phyloP scores from a whole-genome alignment of 2,329 filamentous ascomycete species.

The Beauveria rudraprayagi region DNA sequence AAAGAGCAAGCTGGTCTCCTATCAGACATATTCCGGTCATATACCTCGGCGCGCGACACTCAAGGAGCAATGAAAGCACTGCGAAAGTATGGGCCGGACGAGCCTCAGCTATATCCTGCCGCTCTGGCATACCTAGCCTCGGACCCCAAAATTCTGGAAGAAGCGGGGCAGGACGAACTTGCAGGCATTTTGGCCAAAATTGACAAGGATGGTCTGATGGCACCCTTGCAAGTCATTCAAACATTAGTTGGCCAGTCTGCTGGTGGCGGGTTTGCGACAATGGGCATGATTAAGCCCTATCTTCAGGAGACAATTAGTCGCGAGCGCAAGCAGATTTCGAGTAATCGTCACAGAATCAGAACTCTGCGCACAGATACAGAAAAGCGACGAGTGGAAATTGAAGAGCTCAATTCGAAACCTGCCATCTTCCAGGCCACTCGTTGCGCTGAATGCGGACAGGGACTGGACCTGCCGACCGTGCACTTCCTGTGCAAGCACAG shows the following conservation, averaged over 20 bases:
- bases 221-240: conserved; percentile 92
- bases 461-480: conserved; percentile 79
- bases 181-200: conserved; percentile 75
- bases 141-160: conserved; percentile 68
- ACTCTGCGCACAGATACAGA: conserved; percentile 81
- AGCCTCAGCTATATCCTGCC: conserved; percentile 86
- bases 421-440: conserved; percentile 85
- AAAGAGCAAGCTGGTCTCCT: conserved; percentile 87
- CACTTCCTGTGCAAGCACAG: conserved; percentile 97
- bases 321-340: conserved; percentile 75
- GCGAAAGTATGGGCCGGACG: conserved; percentile 82
- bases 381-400: conserved; percentile 68
- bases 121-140: conserved; percentile 92
- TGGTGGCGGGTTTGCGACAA: conserved; percentile 65
- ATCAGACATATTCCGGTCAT: conserved; percentile 95
- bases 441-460: conserved; percentile 71
- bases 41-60: conserved; percentile 87
- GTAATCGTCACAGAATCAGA: conserved; percentile 71
- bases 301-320: conserved; percentile 80
- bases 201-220: conserved; percentile 85
- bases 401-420: conserved; percentile 69
- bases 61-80: conserved; percentile 82
- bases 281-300: conserved; percentile 95
- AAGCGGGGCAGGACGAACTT: conserved; percentile 77
- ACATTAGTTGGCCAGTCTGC: conserved; percentile 61